These are phyloP conservation scores for Furcasterigmium sp. DNA, from an alignment of 2,329 filamentous ascomycete species.

Conservation along the genomic window DNA sequence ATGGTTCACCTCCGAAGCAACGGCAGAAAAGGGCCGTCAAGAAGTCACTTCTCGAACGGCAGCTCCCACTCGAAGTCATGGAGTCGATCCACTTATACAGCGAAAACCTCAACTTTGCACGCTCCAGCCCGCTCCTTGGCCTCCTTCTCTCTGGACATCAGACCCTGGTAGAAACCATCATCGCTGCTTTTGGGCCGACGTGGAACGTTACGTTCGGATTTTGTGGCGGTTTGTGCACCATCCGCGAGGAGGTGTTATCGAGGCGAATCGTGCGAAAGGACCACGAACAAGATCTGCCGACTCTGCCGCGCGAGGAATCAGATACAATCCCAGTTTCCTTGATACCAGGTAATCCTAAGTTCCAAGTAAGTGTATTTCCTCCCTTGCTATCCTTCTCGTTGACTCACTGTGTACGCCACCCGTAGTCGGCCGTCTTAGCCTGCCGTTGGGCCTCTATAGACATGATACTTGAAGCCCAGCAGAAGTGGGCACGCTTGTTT, in stretches of 20 bases:
- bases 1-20: conserved; percentile 4
- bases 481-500: conserved; percentile 33
- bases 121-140: conserved; percentile 37
- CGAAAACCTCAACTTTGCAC: conserved; percentile 41
- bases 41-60: conserved; percentile 19
- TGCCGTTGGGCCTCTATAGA: conserved; percentile 39
- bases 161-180: conserved; percentile 30
- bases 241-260: not conserved
- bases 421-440: conserved; percentile 38
- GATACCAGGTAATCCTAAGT: conserved; percentile 29
- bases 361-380: conserved; percentile 33
- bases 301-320: too few species aligned
- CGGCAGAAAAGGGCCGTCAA: not conserved
- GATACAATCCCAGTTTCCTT: too few species aligned
- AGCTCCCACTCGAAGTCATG: conserved; percentile 47
- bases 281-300: too few species aligned
- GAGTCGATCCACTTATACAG: conserved; percentile 48
- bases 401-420: too few species aligned
- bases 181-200: conserved; percentile 28
- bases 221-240: not conserved
- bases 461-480: conserved; percentile 41
- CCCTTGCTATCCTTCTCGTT: conserved; percentile 5
- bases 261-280: too few species aligned
- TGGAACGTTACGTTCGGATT: conserved; percentile 33
- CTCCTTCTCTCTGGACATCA: conserved; percentile 35